Evolutionary conservation across 1,139 yeast genomes (phyloP), one percentile per base, ranked within the genome.

Genomic region (Candida dubliniensis): DNA sequence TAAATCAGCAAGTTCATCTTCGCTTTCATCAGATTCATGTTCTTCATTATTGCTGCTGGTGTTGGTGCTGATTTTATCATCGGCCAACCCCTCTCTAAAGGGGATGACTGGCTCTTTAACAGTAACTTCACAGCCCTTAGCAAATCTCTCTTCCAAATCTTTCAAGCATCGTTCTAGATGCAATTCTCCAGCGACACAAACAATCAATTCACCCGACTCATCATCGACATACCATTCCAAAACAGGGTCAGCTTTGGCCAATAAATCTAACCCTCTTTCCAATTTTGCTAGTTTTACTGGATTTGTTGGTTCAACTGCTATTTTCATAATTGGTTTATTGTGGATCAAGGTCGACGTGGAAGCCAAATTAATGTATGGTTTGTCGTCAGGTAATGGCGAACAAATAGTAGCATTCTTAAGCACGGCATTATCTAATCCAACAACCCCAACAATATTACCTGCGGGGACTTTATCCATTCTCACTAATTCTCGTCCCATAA

Each of bases 31-130:
- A 1, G 47, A 54, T 13, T 55, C 55, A 1, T 50, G 53, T 4
- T 49, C 58, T 3, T 46, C 49, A 26, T 54, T 55, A 4, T 57
- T 60, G 4, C 54, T 54, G 6, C 48, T 29, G 24, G 41, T 33
- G 57, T 10, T 45, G 41, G 36, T 55, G 54, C n/a, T 58, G 57
- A 24, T 52, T 27, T 42, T 47, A 38, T 50, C 66, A 15, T 74
- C 82, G 10, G 70, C 57, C 15, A 89, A 80, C 0, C 98, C 88
- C 64, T 95, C 99, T 52, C 96, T 72, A 59, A 87, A 95, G 11
- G 99, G 99, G 52, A 95, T 95, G 23, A 88, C 95, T 0, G 99
- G 99, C 56, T 88, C 88, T 32, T 96, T 91, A 31, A 84, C 81
- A 8, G 86, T 80, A 8, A 95, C 84, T 44, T 89, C 96, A 53